A percentile compares a stretch with the other conserved stretches of the same genome.
phyloP scores from a whole-genome alignment of 2,329 filamentous ascomycete species.

The Chaetomiaceae sp. region DNA sequence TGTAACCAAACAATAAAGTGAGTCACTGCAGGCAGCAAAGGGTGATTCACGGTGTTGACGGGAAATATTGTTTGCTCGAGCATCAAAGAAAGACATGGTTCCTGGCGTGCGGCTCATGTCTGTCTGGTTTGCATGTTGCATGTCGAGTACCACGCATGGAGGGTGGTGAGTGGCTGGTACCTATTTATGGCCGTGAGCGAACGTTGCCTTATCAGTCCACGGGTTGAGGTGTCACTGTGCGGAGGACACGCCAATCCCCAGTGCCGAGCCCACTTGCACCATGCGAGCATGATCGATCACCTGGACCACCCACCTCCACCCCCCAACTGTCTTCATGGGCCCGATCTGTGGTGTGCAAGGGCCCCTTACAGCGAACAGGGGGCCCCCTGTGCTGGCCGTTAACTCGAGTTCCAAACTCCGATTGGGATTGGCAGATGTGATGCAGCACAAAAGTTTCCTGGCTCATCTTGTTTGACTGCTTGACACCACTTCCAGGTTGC shows the following conservation, averaged over 20 bases:
- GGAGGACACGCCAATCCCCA: constrained; percentile 1
- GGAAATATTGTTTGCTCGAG: background rate
- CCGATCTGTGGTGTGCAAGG: background rate
- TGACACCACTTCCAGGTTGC: background rate
- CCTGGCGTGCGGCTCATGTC: background rate
- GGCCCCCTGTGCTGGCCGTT: background rate
- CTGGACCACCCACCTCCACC: no score
- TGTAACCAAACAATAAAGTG: constrained; percentile 9
- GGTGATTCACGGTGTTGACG: background rate
- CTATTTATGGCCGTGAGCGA: no score
- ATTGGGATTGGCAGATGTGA: no score
- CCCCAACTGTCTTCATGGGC: no score
- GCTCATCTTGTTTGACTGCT: background rate
- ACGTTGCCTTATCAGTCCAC: no score
- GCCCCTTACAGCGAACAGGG: constrained; percentile 13
- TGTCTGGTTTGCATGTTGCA: background rate
- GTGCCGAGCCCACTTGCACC: background rate
- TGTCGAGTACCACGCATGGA: background rate
- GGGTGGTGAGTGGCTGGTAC: background rate
- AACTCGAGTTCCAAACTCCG: no score
- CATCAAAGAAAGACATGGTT: constrained; percentile 1
- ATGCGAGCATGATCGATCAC: constrained; percentile 9
- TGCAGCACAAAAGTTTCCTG: constrained; percentile 14
- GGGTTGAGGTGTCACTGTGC: background rate
- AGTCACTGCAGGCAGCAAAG: constrained; percentile 19